A percentile compares a stretch with the other conserved stretches of the same genome.
These are phyloP conservation scores for Psilocybe tampanensis DNA, from an alignment of 768 basidiomycete species.

Conservation along the genomic window DNA sequence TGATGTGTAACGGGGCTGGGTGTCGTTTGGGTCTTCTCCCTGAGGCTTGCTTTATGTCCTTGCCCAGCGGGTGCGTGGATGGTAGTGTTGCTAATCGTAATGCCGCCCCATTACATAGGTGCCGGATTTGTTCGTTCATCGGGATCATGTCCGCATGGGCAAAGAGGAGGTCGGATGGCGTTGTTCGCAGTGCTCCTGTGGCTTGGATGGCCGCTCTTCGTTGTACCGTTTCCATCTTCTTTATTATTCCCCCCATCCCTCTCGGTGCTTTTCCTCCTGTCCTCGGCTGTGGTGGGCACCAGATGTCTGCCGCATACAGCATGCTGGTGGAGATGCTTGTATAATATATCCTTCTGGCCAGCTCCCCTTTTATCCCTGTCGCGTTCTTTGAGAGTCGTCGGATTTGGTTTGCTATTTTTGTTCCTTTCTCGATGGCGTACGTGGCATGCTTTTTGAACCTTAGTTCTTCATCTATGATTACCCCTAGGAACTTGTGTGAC, in stretches of 20 bases:
- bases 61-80: too few species aligned
- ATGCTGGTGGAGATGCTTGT: slow-evolving; percentile 28
- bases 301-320: slow-evolving; percentile 33
- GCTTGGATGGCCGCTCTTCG: too few species aligned
- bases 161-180: background rate
- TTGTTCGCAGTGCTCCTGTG: background rate
- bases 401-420: slow-evolving; percentile 20
- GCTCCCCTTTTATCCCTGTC: slow-evolving; percentile 16
- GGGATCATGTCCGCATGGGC: background rate
- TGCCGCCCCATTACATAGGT: too few species aligned
- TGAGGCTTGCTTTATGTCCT: too few species aligned
- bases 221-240: slow-evolving; percentile 10
- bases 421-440: slow-evolving; percentile 21
- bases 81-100: too few species aligned
- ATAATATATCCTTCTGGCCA: slow-evolving; percentile 27
- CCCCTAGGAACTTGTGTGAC: slow-evolving; percentile 6
- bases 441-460: slow-evolving; percentile 9
- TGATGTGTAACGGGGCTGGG: too few species aligned
- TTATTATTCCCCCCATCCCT: slow-evolving; percentile 3
- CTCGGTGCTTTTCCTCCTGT: background rate
- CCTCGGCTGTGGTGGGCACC: slow-evolving; percentile 8
- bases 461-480: slow-evolving; percentile 4
- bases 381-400: slow-evolving; percentile 18
- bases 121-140: background rate
- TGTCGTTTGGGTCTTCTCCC: too few species aligned